Percentiles rank a stretch among this genome's conserved stretches.
Conservation (phyloP, 306 rosid genomes). For the Cucumis melo region DNA sequence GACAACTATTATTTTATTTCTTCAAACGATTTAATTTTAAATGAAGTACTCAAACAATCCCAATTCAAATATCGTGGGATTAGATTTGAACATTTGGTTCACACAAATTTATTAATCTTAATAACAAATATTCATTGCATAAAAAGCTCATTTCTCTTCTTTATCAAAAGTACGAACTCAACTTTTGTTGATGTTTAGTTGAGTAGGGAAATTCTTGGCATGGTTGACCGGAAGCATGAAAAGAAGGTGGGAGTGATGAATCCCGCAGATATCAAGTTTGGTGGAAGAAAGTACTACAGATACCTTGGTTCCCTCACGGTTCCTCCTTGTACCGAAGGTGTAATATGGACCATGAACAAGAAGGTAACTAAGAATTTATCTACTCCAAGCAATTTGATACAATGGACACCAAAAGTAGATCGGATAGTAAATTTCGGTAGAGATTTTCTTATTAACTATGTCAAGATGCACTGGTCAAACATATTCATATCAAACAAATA, state of each 20-base stretch:
- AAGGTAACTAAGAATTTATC: conserved; percentile 18
- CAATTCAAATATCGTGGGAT: background rate
- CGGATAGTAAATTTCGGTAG: too few relatives aligned
- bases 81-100: background rate
- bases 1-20: background rate
- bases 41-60: background rate
- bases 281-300: conserved; percentile 39
- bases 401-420: background rate
- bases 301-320: conserved; percentile 31
- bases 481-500: background rate
- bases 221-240: conserved; percentile 18
- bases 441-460: background rate
- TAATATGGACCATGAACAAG: conserved; percentile 51
- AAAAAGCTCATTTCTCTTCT: background rate
- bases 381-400: background rate
- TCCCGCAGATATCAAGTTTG: conserved; percentile 26
- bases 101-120: background rate
- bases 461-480: background rate
- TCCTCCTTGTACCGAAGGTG: background rate
- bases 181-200: conserved; percentile 21
- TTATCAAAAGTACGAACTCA: background rate
- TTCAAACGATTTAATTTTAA: background rate
- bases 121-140: background rate
- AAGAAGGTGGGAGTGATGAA: conserved; percentile 28
- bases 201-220: conserved; percentile 9